Conservation (phyloP, 2,329 filamentous ascomycete species). For the Fusarium sp. region DNA sequence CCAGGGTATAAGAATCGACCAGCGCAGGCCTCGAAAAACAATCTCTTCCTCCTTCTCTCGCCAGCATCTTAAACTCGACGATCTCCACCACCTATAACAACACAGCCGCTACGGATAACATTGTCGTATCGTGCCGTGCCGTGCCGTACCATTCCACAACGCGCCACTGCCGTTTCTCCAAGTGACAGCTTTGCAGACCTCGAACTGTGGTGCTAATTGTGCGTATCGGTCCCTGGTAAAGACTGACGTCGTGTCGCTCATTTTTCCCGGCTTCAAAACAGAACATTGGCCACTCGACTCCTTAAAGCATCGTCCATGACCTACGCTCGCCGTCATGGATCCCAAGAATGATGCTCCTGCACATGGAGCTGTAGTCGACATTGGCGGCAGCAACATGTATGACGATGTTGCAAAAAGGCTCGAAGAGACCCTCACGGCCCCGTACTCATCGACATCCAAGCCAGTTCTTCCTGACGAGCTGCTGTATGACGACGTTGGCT, state of each 20-base stretch:
- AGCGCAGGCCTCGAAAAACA: conserved; percentile 35
- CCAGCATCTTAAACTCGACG: conserved; percentile 16
- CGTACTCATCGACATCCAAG: conserved; percentile 45
- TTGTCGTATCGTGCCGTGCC: conserved; percentile 16
- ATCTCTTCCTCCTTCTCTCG: conserved; percentile 34
- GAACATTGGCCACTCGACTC: conserved; percentile 12
- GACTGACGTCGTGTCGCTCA: conserved; percentile 15
- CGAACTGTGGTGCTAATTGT: conserved; percentile 19
- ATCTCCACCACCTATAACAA: background rate
- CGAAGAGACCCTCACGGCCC: conserved; percentile 43
- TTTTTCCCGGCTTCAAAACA: conserved; percentile 7
- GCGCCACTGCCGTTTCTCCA: background rate
- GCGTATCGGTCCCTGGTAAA: conserved; percentile 16
- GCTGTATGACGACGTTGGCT: conserved; percentile 57
- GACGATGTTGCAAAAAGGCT: conserved; percentile 50
- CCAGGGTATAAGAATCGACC: conserved; percentile 48
- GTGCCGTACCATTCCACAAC: conserved; percentile 19
- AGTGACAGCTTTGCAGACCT: conserved; percentile 9
- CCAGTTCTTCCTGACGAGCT: conserved; percentile 58
- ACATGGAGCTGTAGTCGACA: conserved; percentile 57
- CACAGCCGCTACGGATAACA: conserved; percentile 10
- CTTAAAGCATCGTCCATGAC: conserved; percentile 7
- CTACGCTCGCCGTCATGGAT: conserved; percentile 28
- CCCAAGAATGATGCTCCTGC: conserved; percentile 30
- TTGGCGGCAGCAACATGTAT: conserved; percentile 56